phyloP scores from a whole-genome alignment of 2,329 filamentous ascomycete species.

The Alternaria hordeiaustralica region DNA sequence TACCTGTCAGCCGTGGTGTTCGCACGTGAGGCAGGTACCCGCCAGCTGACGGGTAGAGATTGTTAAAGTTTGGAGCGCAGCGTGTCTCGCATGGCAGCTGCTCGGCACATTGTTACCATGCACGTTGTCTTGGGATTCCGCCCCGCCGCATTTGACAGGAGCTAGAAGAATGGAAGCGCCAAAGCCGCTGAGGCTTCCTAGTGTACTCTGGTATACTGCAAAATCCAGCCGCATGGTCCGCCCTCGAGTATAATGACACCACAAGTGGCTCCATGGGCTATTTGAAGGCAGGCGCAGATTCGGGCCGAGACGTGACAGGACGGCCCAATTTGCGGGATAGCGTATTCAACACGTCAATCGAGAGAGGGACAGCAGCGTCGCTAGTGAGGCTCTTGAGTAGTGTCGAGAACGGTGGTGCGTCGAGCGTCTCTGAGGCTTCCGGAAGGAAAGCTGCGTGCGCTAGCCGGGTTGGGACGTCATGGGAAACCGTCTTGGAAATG shows the following conservation, averaged over 20 bases:
- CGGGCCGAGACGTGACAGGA: background rate
- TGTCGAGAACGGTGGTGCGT: background rate
- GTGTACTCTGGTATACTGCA: conserved; percentile 2
- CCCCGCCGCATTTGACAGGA: background rate
- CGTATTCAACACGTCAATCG: conserved; percentile 4
- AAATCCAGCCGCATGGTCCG: background rate
- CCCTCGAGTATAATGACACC: background rate
- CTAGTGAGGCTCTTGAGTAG: conserved; percentile 6
- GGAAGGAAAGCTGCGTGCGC: background rate
- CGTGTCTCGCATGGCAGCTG: background rate
- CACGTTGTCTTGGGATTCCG: background rate
- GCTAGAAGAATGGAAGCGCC: conserved; percentile 3
- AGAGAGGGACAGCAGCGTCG: background rate
- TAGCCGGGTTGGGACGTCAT: background rate
- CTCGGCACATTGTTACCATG: background rate
- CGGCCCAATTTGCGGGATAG: conserved; percentile 2
- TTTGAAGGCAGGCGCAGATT: background rate
- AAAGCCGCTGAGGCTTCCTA: conserved; percentile 4
- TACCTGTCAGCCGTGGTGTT: background rate
- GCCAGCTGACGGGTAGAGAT: background rate
- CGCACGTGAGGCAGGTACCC: conserved; percentile 8
- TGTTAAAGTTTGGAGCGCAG: background rate
- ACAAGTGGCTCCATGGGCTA: conserved; percentile 6
- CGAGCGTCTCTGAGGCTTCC: background rate
- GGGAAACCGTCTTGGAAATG: background rate